Evolutionary conservation across 2,329 filamentous ascomycete genomes (phyloP).

Genomic region (Sclerotinia glacialis): DNA sequence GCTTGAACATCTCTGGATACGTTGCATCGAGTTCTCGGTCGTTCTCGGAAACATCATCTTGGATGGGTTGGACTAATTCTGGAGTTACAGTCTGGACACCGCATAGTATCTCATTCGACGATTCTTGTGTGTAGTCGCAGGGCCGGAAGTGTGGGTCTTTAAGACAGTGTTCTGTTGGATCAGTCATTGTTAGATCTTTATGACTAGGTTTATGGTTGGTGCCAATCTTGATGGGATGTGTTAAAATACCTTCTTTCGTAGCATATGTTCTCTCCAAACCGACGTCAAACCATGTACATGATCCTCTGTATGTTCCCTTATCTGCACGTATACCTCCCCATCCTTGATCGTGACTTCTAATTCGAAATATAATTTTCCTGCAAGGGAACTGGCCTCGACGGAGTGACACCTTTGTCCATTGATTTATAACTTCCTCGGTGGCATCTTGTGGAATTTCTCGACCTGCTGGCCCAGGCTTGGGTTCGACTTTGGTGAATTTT

Average conservation of each 20-base stretch:
- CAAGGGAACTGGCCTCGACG: slow-evolving; percentile 46
- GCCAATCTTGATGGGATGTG: background rate
- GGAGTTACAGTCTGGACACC: slow-evolving; percentile 43
- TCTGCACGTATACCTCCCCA: slow-evolving; percentile 44
- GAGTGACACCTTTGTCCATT: slow-evolving; percentile 27
- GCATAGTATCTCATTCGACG: slow-evolving; percentile 32
- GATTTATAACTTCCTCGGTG: slow-evolving; percentile 28
- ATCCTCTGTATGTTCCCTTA: slow-evolving; percentile 46
- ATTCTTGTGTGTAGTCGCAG: background rate
- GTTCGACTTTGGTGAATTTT: slow-evolving; percentile 20
- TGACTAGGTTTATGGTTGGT: background rate
- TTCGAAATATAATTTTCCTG: slow-evolving; percentile 60
- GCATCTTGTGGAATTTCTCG: slow-evolving; percentile 22
- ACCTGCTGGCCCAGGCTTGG: slow-evolving; percentile 25
- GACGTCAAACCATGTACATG: slow-evolving; percentile 63
- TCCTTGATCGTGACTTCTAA: slow-evolving; percentile 58
- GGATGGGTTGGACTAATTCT: background rate
- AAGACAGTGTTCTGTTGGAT: background rate
- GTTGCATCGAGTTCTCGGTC: background rate
- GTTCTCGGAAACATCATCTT: slow-evolving; percentile 16
- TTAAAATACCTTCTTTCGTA: slow-evolving; percentile 29
- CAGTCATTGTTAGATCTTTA: background rate
- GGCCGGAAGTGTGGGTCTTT: slow-evolving; percentile 17
- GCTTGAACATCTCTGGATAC: slow-evolving; percentile 37
- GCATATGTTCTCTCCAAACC: slow-evolving; percentile 56